Base-by-base conservation (phyloP, 345 rosid genomes). In the Eucalyptus cloeziana region DNA sequence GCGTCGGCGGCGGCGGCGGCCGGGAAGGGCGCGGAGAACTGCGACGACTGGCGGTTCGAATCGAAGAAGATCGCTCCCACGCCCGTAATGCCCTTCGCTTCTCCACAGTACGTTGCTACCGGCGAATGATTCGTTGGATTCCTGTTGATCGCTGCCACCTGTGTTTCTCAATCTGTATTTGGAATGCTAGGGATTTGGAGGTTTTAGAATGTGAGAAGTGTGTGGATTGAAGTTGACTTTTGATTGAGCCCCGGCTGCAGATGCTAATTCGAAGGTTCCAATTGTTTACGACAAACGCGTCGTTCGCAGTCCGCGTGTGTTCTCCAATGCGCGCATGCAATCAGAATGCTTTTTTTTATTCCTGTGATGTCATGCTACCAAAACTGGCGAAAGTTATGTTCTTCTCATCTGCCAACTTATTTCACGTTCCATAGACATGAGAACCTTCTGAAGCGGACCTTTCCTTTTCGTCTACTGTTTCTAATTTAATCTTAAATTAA, bases 71-170 rank as follows among this genome's bases (percentile, higher is more conserved):
- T 91, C 69, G 91, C 96, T 49, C 96, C 94, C 69, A 93, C 95
- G 86, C 93, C 97, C 37, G 89, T 96, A 86, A 90, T 94, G 96
- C 98, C 96, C 51, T 96, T 98, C 91, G 93, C 98, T 90, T 95
- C 98, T 87, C 90, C 98, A 33, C 96, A 92, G 99, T 97, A 93
- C 60, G 94, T 87, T 49, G n/a, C 87, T 49, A 43, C 49, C 31
- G 9, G 12, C 54, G 47, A 40, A 76, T 19, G 85, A 76, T 40
- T 15, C 56, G 86, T 13, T 81, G 21, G 13, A 21, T 71, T 71
- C 40, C 44, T 71, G 81, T 33, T 19, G 81, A 33, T 71, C 81
- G 22, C 24, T 22, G 85, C 47, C 47, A 76, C 85, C 47, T 40
- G 85, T 40, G 0, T 40, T 76, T 76, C 47, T 40, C 14, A 40